phyloP scores from a whole-genome alignment of 2,329 filamentous ascomycete genomes.

The Knufia fluminis region DNA sequence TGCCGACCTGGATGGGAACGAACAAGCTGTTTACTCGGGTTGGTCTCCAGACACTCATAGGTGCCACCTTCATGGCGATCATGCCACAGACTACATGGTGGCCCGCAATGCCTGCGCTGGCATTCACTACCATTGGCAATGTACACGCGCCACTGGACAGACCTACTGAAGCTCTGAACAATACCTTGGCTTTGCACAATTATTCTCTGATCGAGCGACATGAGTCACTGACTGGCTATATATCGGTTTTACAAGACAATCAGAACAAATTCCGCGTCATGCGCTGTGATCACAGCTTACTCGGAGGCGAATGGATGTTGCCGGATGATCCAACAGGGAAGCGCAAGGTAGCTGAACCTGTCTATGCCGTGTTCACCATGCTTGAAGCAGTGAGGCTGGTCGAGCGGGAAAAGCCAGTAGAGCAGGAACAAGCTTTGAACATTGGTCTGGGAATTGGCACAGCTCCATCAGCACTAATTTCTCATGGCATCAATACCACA shows the following conservation, averaged over 20 bases:
- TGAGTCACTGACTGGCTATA: conserved; percentile 83
- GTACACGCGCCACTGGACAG: conserved; percentile 58
- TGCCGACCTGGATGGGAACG: conserved; percentile 49
- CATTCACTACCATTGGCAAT: conserved; percentile 58
- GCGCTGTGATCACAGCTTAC: conserved; percentile 85
- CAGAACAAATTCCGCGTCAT: conserved; percentile 66
- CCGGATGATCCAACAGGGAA: conserved; percentile 40
- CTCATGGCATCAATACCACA: conserved; percentile 83
- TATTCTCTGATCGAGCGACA: conserved; percentile 71
- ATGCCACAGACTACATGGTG: conserved; percentile 61
- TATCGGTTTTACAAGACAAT: conserved; percentile 75
- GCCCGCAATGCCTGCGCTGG: conserved; percentile 59
- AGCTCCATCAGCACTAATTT: conserved; percentile 73
- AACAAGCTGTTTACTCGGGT: conserved; percentile 59
- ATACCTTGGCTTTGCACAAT: conserved; percentile 52
- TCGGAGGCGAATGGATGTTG: conserved; percentile 79
- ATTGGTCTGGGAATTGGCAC: conserved; percentile 92
- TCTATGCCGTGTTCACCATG: conserved; percentile 94
- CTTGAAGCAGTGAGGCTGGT: conserved; percentile 83
- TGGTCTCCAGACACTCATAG: conserved; percentile 61
- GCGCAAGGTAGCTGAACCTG: conserved; percentile 62
- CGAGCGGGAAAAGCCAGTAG: conserved; percentile 42
- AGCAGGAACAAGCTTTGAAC: conserved; percentile 53
- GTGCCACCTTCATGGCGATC: conserved; percentile 54
- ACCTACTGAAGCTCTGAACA: conserved; percentile 56